A percentile compares a stretch with the other conserved stretches of the same genome.
These are phyloP conservation scores for Emergomyces orientalis DNA, from an alignment of 2,329 filamentous ascomycete species.

Conservation along the genomic window DNA sequence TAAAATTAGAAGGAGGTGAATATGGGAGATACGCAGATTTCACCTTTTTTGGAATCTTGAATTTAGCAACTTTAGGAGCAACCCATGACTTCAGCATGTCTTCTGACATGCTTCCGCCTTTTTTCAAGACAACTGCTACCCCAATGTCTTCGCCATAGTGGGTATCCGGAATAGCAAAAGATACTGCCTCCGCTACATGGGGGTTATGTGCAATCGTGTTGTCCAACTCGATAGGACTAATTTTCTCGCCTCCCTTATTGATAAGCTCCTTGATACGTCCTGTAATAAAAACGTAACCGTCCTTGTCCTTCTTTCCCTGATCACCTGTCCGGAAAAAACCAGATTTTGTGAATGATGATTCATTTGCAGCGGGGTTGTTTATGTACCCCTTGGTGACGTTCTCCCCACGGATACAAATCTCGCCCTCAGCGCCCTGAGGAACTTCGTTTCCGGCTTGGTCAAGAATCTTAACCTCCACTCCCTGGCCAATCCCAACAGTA, in stretches of 20 bases:
- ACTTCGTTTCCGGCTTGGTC: conserved; percentile 60
- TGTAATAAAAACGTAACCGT: conserved; percentile 77
- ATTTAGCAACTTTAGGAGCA: conserved; percentile 62
- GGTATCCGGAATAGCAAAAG: conserved; percentile 73
- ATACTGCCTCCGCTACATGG: conserved; percentile 66
- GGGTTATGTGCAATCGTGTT: conserved; percentile 68
- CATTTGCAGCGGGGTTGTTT: conserved; percentile 71
- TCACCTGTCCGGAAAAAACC: conserved; percentile 85
- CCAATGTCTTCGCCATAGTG: conserved; percentile 76
- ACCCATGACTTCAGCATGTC: conserved; percentile 61
- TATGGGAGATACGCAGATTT: background rate
- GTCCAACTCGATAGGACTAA: conserved; percentile 78
- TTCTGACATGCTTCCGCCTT: conserved; percentile 46
- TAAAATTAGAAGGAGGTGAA: background rate
- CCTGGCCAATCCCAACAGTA: conserved; percentile 72
- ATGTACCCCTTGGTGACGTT: conserved; percentile 81
- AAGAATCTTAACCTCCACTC: conserved; percentile 71
- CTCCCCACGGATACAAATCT: conserved; percentile 73
- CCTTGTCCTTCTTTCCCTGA: conserved; percentile 68
- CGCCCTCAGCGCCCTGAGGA: conserved; percentile 59
- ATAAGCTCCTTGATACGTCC: conserved; percentile 91
- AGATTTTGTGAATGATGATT: conserved; percentile 59
- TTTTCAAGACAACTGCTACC: conserved; percentile 65
- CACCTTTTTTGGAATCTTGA: conserved; percentile 78
- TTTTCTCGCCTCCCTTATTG: conserved; percentile 82